A percentile compares a stretch with the other conserved stretches of the same genome.
Conservation (phyloP, 2,329 filamentous ascomycete species). For the Cercospora citrullina region DNA sequence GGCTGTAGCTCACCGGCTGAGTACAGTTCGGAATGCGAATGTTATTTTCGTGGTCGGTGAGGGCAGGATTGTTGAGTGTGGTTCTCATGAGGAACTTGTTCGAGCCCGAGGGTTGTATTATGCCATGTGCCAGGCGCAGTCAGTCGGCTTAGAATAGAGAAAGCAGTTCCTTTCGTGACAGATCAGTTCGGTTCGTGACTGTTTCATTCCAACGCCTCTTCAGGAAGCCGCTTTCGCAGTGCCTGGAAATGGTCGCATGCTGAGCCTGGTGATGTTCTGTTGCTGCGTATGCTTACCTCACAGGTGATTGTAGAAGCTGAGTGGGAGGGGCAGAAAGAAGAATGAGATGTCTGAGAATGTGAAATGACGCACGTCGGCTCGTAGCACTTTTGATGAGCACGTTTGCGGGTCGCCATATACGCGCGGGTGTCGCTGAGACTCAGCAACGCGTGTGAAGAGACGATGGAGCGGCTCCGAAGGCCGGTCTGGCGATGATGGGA, state of each 20-base stretch:
- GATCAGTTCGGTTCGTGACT: too few relatives aligned
- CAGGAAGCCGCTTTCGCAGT: too few relatives aligned
- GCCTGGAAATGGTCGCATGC: too few relatives aligned
- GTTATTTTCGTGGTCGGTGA: conserved; percentile 42
- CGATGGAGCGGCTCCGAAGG: neutral
- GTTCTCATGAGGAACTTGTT: conserved; percentile 43
- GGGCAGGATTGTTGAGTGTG: conserved; percentile 41
- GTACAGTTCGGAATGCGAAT: conserved; percentile 41
- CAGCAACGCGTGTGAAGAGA: neutral
- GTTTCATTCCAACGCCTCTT: too few relatives aligned
- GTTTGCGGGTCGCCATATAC: neutral
- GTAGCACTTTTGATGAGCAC: neutral
- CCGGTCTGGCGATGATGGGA: neutral
- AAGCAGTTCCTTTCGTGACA: neutral
- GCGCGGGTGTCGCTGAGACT: neutral
- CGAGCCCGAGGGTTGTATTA: conserved; percentile 42
- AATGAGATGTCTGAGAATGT: neutral
- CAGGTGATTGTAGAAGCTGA: neutral
- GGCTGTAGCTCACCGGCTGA: conserved; percentile 44
- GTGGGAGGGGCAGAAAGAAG: neutral
- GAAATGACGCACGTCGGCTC: neutral
- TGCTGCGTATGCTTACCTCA: neutral
- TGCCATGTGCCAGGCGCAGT: conserved; percentile 41
- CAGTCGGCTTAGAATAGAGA: neutral
- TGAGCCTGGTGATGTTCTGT: neutral